Conservation (phyloP, 148 eudicot species). For the Amaranthus palmeri region DNA sequence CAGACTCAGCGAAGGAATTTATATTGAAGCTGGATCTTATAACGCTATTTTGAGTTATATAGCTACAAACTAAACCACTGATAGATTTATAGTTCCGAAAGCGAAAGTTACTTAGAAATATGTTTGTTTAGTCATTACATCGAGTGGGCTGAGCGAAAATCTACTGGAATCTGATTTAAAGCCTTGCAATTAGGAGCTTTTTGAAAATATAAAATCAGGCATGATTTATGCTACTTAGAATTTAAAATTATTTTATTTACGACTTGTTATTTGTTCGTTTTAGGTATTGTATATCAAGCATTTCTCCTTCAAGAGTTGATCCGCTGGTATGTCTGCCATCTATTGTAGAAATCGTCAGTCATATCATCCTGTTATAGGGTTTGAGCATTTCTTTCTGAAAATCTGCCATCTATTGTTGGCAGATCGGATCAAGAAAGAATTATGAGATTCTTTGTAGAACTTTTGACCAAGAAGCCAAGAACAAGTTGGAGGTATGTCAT, state of each 20-base stretch:
- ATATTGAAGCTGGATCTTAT: too few relatives aligned
- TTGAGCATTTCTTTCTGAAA: background rate
- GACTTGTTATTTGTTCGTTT: background rate
- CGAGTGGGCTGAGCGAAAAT: background rate
- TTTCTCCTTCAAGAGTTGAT: constrained; percentile 84
- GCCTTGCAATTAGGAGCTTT: background rate
- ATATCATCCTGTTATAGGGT: background rate
- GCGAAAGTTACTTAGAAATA: too few relatives aligned
- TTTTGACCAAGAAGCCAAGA: constrained; percentile 62
- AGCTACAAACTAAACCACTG: too few relatives aligned
- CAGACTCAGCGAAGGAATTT: too few relatives aligned
- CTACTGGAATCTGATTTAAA: background rate
- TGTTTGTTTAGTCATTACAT: background rate
- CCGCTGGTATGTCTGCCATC: constrained; percentile 39
- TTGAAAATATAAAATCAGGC: too few relatives aligned
- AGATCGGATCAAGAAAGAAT: constrained; percentile 53
- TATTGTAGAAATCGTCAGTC: background rate
- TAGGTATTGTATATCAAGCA: constrained; percentile 69
- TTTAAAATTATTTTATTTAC: background rate
- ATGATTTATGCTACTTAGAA: background rate
- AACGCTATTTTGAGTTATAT: too few relatives aligned
- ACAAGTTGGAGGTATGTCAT: constrained; percentile 36
- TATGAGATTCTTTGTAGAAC: constrained; percentile 87
- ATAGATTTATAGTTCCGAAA: too few relatives aligned
- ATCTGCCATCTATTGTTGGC: constrained; percentile 25